Conservation (phyloP, 768 basidiomycete species). For the Tylopilus sp. region DNA sequence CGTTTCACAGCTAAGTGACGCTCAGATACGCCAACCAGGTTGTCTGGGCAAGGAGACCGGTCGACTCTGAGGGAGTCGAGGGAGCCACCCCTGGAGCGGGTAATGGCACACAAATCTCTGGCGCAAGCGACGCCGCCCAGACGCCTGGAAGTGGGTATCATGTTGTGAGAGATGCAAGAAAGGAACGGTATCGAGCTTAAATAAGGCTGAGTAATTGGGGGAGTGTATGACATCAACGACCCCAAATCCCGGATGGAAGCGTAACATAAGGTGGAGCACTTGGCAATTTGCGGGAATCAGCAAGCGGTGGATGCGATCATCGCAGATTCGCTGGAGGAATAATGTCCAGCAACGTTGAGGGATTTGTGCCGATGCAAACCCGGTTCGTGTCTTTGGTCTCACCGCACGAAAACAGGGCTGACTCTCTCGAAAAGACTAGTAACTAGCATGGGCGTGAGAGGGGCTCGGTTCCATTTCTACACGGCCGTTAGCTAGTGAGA, state of each 20-base stretch:
- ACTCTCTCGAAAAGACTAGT: not conserved
- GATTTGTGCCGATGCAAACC: not conserved
- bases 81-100: slow-evolving; percentile 36
- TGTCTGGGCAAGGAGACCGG: slow-evolving; percentile 30
- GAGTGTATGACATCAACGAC: slow-evolving; percentile 22
- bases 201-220: slow-evolving; percentile 4
- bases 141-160: slow-evolving; percentile 29
- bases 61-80: slow-evolving; percentile 16
- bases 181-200: slow-evolving; percentile 5
- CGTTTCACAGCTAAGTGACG: slow-evolving; percentile 25
- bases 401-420: not conserved
- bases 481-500: not conserved
- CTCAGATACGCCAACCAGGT: too few species aligned
- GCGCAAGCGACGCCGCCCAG: slow-evolving; percentile 41
- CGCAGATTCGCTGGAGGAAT: too few species aligned
- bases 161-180: slow-evolving; percentile 1
- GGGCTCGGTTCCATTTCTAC: too few species aligned
- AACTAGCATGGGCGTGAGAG: too few species aligned
- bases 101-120: slow-evolving; percentile 31
- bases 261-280: not conserved
- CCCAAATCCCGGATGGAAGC: not conserved
- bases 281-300: not conserved
- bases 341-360: not conserved
- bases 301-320: not conserved
- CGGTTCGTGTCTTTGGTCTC: not conserved